Conservation (phyloP, 768 basidiomycete species). For the Fomitopsis pulvina region DNA sequence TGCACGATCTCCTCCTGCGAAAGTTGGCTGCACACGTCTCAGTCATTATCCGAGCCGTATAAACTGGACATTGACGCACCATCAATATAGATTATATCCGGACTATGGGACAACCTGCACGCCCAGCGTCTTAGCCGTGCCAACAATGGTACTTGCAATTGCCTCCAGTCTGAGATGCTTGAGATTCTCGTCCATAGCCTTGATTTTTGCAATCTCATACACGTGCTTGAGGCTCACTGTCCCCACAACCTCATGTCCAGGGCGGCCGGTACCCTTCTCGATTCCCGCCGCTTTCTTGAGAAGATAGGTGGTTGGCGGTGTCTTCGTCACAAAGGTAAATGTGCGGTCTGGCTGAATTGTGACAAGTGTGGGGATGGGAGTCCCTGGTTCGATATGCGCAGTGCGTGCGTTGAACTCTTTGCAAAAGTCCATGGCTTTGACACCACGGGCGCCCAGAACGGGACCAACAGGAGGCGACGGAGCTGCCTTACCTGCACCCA, state of each 20-base stretch:
- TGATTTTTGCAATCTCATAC: slow-evolving; percentile 98
- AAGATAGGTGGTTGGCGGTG: slow-evolving; percentile 85
- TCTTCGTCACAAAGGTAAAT: slow-evolving; percentile 89
- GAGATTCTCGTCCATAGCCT: slow-evolving; percentile 84
- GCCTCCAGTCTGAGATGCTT: slow-evolving; percentile 81
- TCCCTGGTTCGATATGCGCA: slow-evolving; percentile 75
- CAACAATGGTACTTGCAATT: slow-evolving; percentile 83
- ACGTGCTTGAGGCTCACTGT: slow-evolving; percentile 94
- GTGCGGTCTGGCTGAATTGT: slow-evolving; percentile 92
- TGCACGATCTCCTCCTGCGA: background rate
- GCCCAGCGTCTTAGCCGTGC: slow-evolving; percentile 84
- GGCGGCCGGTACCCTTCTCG: slow-evolving; percentile 82
- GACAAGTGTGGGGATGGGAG: slow-evolving; percentile 89
- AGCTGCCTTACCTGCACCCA: slow-evolving; percentile 91
- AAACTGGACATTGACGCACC: slow-evolving; percentile 10
- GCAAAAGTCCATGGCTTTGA: slow-evolving; percentile 99
- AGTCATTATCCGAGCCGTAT: background rate
- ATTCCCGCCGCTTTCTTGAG: slow-evolving; percentile 87
- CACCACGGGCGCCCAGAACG: slow-evolving; percentile 94
- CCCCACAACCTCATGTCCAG: slow-evolving; percentile 71
- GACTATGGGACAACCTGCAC: slow-evolving; percentile 82
- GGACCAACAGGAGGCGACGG: slow-evolving; percentile 96
- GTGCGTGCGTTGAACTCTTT: slow-evolving; percentile 99
- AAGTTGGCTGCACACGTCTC: background rate
- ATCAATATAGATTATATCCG: slow-evolving; percentile 7